These are phyloP conservation scores for Neurospora tetrasperma DNA, from an alignment of 495 filamentous ascomycete species.

Conservation along the genomic window DNA sequence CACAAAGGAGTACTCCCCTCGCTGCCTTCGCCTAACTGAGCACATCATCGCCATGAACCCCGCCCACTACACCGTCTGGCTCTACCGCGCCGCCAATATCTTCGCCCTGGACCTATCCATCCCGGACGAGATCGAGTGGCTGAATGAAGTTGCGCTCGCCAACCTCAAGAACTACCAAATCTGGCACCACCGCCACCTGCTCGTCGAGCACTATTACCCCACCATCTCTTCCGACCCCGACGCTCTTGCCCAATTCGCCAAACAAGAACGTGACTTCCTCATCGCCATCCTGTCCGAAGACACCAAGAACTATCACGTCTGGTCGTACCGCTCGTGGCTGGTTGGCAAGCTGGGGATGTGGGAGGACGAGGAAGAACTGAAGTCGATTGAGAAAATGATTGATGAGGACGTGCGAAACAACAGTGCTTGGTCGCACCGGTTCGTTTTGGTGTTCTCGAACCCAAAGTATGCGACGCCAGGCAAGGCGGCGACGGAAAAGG, in stretches of 20 bases:
- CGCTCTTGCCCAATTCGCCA: conserved; percentile 26
- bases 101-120: conserved; percentile 57
- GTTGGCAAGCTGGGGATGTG: conserved; percentile 71
- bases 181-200: conserved; percentile 89
- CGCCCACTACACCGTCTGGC: conserved; percentile 97
- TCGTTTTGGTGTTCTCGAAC: conserved; percentile 75
- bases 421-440: conserved; percentile 93
- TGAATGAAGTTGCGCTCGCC: conserved; percentile 69
- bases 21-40: conserved; percentile 73
- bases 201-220: conserved; percentile 59
- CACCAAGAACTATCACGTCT: conserved; percentile 97
- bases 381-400: conserved; percentile 59
- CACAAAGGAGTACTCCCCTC: conserved; percentile 66
- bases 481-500: conserved; percentile 30
- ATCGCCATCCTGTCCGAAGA: conserved; percentile 72
- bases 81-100: conserved; percentile 76
- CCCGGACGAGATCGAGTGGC: conserved; percentile 65
- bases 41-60: conserved; percentile 87
- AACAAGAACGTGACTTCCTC: conserved; percentile 63
- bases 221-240: conserved; percentile 30
- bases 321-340: conserved; percentile 91
- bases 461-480: conserved; percentile 40
- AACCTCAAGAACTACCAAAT: conserved; percentile 98
- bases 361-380: conserved; percentile 44
- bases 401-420: conserved; percentile 82